These are phyloP conservation scores for Phytophthora pinifolia DNA, from an alignment of 352 stramenopile genomes.

Conservation along the genomic window DNA sequence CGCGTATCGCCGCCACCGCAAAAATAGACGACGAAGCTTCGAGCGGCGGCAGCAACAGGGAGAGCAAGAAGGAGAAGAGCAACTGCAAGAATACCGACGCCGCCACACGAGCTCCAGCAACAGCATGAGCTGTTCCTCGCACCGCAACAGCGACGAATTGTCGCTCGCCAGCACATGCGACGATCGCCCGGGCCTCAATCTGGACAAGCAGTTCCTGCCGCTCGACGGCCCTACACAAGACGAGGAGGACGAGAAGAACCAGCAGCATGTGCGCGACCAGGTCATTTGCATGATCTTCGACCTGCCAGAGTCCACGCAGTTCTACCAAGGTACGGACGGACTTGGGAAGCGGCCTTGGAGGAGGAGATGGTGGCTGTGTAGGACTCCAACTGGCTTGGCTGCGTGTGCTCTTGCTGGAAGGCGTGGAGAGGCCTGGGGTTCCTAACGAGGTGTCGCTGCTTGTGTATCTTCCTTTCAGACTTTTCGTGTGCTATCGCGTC, in stretches of 20 bases:
- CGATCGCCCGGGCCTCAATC: conserved; percentile 25
- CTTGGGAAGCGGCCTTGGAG: no score
- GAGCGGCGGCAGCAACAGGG: conserved; percentile 16
- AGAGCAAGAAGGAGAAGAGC: background rate
- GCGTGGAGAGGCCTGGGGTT: background rate
- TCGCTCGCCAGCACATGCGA: conserved; percentile 27
- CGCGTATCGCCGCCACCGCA: conserved; percentile 23
- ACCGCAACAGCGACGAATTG: conserved; percentile 29
- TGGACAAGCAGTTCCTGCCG: conserved; percentile 52
- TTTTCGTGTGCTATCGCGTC: conserved; percentile 82
- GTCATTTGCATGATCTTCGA: conserved; percentile 90
- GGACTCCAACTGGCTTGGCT: background rate
- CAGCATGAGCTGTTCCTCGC: conserved; percentile 26
- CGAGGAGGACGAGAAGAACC: conserved; percentile 33
- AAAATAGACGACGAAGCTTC: conserved; percentile 20
- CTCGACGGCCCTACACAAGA: conserved; percentile 25
- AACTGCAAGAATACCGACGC: background rate
- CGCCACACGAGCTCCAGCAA: conserved; percentile 24
- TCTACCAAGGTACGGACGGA: conserved; percentile 64
- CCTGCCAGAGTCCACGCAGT: conserved; percentile 64
- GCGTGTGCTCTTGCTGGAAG: no score
- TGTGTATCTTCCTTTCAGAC: conserved; percentile 40
- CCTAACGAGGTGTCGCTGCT: conserved; percentile 11
- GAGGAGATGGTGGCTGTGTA: conserved; percentile 1
- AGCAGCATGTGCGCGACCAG: conserved; percentile 69